Conservation (phyloP, 75 land plant species). For the Adiantum capillusveneris region DNA sequence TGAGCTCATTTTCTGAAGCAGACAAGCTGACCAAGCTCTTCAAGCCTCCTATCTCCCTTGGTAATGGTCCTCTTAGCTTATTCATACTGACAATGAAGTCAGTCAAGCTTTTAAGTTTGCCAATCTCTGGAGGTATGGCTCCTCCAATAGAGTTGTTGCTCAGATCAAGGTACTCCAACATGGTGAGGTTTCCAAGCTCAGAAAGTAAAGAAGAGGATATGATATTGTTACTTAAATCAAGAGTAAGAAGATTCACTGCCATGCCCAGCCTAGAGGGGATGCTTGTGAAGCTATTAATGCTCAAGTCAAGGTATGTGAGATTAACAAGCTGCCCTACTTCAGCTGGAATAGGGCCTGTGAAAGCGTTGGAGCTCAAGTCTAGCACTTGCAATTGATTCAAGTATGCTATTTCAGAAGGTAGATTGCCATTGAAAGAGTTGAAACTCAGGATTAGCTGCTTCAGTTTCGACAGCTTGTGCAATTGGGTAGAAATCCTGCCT, state of each 20-base stretch:
- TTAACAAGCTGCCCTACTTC: slow-evolving; percentile 11
- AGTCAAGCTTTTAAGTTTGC: slow-evolving; percentile 21
- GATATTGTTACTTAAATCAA: slow-evolving; percentile 13
- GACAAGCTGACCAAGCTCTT: slow-evolving; percentile 21
- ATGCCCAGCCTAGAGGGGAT: slow-evolving; percentile 19
- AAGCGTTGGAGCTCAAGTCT: slow-evolving; percentile 12
- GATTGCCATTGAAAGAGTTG: slow-evolving; percentile 9
- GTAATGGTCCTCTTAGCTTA: slow-evolving; percentile 28
- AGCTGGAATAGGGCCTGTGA: slow-evolving; percentile 25
- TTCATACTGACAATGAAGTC: slow-evolving; percentile 33
- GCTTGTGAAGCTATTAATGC: slow-evolving; percentile 10
- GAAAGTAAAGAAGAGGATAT: slow-evolving; percentile 24
- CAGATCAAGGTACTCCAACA: slow-evolving; percentile 36
- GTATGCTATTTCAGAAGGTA: slow-evolving; percentile 28
- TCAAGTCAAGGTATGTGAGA: slow-evolving; percentile 9
- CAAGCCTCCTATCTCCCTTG: slow-evolving; percentile 16
- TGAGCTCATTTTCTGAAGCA: slow-evolving; percentile 21
- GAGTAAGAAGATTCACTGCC: slow-evolving; percentile 6
- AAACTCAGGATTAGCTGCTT: slow-evolving; percentile 4
- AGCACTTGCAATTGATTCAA: slow-evolving; percentile 14
- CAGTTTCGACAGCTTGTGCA: slow-evolving; percentile 3
- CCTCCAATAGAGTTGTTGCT: slow-evolving; percentile 46
- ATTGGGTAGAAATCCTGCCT: slow-evolving; percentile 20
- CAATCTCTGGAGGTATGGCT: slow-evolving; percentile 42
- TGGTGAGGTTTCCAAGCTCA: slow-evolving; percentile 21